These are phyloP conservation scores for Lepidium campestre DNA, from an alignment of 441 rosid species.

Conservation along the genomic window DNA sequence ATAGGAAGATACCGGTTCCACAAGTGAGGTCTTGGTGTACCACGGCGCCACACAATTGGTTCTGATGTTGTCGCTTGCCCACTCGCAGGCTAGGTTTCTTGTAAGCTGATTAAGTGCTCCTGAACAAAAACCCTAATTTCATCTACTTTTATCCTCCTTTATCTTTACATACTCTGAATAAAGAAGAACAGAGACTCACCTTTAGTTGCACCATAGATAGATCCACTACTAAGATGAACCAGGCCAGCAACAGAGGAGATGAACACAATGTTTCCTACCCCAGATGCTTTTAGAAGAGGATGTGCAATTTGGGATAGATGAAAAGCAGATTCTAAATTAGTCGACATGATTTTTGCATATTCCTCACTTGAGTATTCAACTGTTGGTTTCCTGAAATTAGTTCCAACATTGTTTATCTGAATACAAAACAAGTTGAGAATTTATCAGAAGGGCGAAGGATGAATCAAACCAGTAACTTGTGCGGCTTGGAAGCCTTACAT, in stretches of 20 bases:
- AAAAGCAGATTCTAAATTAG: conserved; percentile 71
- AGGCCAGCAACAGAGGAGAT: conserved; percentile 77
- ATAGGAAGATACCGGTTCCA: conserved; percentile 43
- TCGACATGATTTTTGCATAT: conserved; percentile 41
- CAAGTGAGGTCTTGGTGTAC: conserved; percentile 75
- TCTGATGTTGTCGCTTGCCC: conserved; percentile 90
- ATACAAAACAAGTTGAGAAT: neutral
- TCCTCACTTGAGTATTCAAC: conserved; percentile 63
- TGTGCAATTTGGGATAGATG: conserved; percentile 74
- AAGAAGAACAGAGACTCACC: conserved; percentile 32
- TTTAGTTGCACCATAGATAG: conserved; percentile 65
- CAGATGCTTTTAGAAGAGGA: conserved; percentile 83
- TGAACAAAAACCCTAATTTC: conserved; percentile 14
- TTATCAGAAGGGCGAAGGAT: neutral
- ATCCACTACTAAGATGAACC: conserved; percentile 43
- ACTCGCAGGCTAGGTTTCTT: conserved; percentile 79
- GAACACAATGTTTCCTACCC: conserved; percentile 66
- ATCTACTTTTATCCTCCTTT: neutral
- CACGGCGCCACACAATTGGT: conserved; percentile 77
- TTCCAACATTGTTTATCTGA: conserved; percentile 84
- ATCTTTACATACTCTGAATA: neutral
- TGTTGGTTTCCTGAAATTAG: conserved; percentile 72
- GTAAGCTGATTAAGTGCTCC: conserved; percentile 87
- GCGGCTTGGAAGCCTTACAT: too few species aligned
- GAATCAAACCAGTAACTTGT: neutral